Evolutionary conservation across 2,329 filamentous ascomycete species (phyloP).

Genomic region (Ploettnerulaceae sp.): DNA sequence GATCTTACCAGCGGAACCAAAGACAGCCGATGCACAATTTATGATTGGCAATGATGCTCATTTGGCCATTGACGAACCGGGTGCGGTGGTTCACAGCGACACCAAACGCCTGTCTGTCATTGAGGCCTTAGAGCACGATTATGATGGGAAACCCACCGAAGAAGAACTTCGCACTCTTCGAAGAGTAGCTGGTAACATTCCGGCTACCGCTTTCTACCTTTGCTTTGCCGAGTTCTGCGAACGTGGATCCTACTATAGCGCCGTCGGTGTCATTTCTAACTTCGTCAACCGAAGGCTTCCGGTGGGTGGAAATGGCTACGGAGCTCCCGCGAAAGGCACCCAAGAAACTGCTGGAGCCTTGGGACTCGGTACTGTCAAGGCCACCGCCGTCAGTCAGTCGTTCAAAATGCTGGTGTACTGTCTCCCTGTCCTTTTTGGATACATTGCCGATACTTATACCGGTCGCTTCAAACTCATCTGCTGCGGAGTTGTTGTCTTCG

Average conservation of each 20-base stretch:
- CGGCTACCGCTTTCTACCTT: slow-evolving; percentile 63
- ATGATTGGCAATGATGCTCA: slow-evolving; percentile 5
- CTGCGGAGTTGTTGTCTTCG: slow-evolving; percentile 44
- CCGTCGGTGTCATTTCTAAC: slow-evolving; percentile 54
- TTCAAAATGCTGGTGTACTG: slow-evolving; percentile 47
- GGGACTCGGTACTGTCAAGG: slow-evolving; percentile 49
- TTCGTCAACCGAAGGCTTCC: slow-evolving; percentile 56
- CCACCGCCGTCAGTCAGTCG: slow-evolving; percentile 49
- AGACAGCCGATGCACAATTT: slow-evolving; percentile 15
- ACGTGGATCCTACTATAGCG: slow-evolving; percentile 74
- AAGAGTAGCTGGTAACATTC: slow-evolving; percentile 59
- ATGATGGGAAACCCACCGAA: slow-evolving; percentile 39
- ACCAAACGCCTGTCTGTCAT: slow-evolving; percentile 3
- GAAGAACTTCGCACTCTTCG: slow-evolving; percentile 57
- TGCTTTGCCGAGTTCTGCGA: slow-evolving; percentile 72
- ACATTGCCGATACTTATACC: slow-evolving; percentile 57
- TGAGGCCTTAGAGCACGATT: slow-evolving; percentile 7
- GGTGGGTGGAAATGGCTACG: slow-evolving; percentile 36
- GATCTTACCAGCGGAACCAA: slow-evolving; percentile 13
- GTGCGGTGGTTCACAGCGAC: slow-evolving; percentile 11
- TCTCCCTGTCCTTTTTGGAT: slow-evolving; percentile 44
- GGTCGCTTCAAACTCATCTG: slow-evolving; percentile 62
- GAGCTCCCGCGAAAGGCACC: slow-evolving; percentile 36
- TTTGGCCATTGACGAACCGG: slow-evolving; percentile 9
- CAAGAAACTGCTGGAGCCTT: slow-evolving; percentile 49